Evolutionary conservation across 2,329 filamentous ascomycete species (phyloP), one percentile per base, ranked within the genome.

Genomic region (Bipolaris oryzae): DNA sequence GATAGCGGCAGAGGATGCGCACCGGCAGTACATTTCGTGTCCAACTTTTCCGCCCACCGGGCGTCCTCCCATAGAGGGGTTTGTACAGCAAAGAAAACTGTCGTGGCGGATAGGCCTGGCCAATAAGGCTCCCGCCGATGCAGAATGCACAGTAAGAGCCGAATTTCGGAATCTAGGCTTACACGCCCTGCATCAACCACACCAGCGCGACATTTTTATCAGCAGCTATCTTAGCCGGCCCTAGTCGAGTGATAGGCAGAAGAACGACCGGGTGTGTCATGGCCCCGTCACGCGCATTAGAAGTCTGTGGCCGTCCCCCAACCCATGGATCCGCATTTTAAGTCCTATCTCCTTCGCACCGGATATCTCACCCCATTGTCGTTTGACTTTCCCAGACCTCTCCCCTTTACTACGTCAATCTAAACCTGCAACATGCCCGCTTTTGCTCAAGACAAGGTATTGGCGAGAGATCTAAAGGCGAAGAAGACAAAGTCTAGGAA

Each of bases 401-500:
- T 18, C 54, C 44, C 41, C 35, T 42, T 38, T 42, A 42, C 49
- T 48, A 41, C 50, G 55, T 46, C 47, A 37, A 44, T 44, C 25
- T 41, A 42, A 49, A 50, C 48, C 56, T 10, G 48, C 62, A 62
- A 63, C 43, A 75, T 75, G 73, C 58, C 73, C 54, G 50, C 68
- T 60, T 67, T 71, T 60, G 67, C 64, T 45, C 64, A 69, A 43
- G 64, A 69, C 34, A 70, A 63, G 54, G 60, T 54, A 52, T 47
- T 67, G 47, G 55, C 62, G 57, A 69, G 61, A 57, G 71, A 72
- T 51, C 53, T 67, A 23, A 70, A 70, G 56, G 56, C 57, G 21
- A 75, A 74, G 59, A 75, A 75, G 64, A 74, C 73, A 18, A 75
- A 75, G 57, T 72, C 68, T 39, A 67, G 73, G 50, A 75, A 75